Conservation (phyloP, 2,329 filamentous ascomycete species). For the Stachybotrys echinatus region DNA sequence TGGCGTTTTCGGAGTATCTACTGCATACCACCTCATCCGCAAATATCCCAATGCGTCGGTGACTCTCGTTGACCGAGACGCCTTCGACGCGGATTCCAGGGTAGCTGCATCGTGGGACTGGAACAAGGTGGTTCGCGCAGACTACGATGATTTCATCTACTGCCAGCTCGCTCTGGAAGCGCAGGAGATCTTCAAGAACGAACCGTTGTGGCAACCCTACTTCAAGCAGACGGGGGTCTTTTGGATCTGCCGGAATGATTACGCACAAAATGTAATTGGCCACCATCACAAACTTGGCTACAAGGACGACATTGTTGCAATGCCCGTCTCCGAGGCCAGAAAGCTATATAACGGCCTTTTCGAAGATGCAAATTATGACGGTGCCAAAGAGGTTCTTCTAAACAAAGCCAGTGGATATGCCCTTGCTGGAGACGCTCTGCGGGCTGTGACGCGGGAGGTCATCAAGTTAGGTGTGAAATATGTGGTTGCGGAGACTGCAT, state of each 20-base stretch:
- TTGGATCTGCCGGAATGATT: slow-evolving; percentile 46
- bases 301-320: slow-evolving; percentile 33
- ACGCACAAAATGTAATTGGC: slow-evolving; percentile 44
- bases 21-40: slow-evolving; percentile 56
- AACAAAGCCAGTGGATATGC: slow-evolving; percentile 61
- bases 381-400: slow-evolving; percentile 53
- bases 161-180: slow-evolving; percentile 61
- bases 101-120: slow-evolving; percentile 66
- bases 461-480: slow-evolving; percentile 55
- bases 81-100: slow-evolving; percentile 38
- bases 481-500: slow-evolving; percentile 44
- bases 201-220: slow-evolving; percentile 49
- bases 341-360: slow-evolving; percentile 55
- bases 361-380: slow-evolving; percentile 53
- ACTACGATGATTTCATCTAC: slow-evolving; percentile 62
- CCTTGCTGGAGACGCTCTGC: slow-evolving; percentile 53
- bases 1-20: slow-evolving; percentile 61
- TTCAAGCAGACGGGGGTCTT: slow-evolving; percentile 59
- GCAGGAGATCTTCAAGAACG: slow-evolving; percentile 53
- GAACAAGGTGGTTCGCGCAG: slow-evolving; percentile 67
- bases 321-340: slow-evolving; percentile 37
- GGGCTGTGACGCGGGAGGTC: slow-evolving; percentile 46
- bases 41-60: slow-evolving; percentile 44
- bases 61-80: slow-evolving; percentile 53
- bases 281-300: slow-evolving; percentile 45